Evolutionary conservation across 1,139 yeast genomes (phyloP).

Genomic region (Candida glucosophila): DNA sequence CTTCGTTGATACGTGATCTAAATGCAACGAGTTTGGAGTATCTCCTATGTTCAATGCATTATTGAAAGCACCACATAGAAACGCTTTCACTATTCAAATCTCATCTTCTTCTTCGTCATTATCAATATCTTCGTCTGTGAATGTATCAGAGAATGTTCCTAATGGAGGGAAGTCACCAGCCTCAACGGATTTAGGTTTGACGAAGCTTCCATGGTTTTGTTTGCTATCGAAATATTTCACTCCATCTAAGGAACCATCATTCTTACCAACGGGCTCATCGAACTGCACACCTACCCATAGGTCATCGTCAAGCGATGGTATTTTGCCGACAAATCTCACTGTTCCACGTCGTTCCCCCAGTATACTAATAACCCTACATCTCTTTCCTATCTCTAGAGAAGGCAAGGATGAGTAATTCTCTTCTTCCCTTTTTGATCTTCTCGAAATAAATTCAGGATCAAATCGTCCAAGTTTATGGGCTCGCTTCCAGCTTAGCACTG

Average conservation of each 20-base stretch:
- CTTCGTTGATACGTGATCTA: too few relatives aligned
- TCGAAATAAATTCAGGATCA: slow-evolving; percentile 41
- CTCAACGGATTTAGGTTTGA: slow-evolving; percentile 40
- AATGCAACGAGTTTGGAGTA: too few relatives aligned
- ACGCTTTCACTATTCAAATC: too few relatives aligned
- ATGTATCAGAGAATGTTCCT: too few relatives aligned
- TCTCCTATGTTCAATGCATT: too few relatives aligned
- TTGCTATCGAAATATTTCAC: slow-evolving; percentile 25
- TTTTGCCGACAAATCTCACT: slow-evolving; percentile 58
- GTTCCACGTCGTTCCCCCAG: slow-evolving; percentile 59
- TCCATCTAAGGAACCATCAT: slow-evolving; percentile 32
- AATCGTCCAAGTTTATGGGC: slow-evolving; percentile 63
- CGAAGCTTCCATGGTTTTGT: slow-evolving; percentile 41
- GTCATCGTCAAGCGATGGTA: slow-evolving; percentile 45
- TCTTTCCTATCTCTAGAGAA: slow-evolving; percentile 21
- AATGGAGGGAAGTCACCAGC: slow-evolving; percentile 50
- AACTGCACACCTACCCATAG: slow-evolving; percentile 43
- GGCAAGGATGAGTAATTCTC: slow-evolving; percentile 12
- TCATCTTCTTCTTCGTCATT: too few relatives aligned
- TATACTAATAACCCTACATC: slow-evolving; percentile 35
- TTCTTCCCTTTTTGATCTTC: slow-evolving; percentile 10
- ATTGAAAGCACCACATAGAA: too few relatives aligned
- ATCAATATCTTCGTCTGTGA: too few relatives aligned
- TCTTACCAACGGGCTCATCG: slow-evolving; percentile 43
- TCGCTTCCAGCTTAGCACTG: slow-evolving; percentile 74